Percentiles rank a stretch among this genome's conserved stretches.
Conservation (phyloP, 176 grass and related monocot species). For the Lolium multiflorum region DNA sequence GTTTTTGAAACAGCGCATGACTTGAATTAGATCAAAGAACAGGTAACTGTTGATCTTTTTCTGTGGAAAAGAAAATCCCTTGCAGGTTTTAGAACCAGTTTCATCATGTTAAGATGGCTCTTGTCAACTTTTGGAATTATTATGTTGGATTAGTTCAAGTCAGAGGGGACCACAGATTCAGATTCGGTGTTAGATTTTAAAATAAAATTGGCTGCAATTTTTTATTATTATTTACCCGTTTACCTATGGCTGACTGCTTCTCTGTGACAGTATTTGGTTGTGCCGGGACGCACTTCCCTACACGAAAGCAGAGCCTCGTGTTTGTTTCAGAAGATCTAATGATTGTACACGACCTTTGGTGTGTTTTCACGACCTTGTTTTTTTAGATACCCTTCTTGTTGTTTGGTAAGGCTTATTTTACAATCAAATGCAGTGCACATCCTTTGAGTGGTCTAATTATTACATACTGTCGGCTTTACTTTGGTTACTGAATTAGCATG, state of each 20-base stretch:
- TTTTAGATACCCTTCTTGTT: neutral
- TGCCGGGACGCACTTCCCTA: constrained; percentile 38
- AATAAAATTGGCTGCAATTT: constrained; percentile 6
- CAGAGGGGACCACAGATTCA: neutral
- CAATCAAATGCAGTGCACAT: constrained; percentile 18
- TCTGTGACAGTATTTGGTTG: constrained; percentile 57
- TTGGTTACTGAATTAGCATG: constrained; percentile 37
- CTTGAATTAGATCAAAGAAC: too few species aligned
- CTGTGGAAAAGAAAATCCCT: neutral
- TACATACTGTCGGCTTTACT: constrained; percentile 33
- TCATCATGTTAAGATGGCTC: neutral
- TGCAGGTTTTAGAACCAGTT: neutral
- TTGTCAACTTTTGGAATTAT: neutral
- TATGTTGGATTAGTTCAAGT: neutral
- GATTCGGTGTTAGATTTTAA: constrained; percentile 10
- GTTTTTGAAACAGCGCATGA: too few species aligned
- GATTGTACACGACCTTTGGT: constrained; percentile 30
- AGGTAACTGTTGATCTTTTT: too few species aligned
- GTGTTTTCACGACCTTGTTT: constrained; percentile 31
- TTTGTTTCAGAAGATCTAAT: constrained; percentile 56
- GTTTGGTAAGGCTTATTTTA: constrained; percentile 42
- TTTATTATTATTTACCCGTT: constrained; percentile 16
- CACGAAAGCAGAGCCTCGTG: constrained; percentile 36
- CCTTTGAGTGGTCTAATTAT: constrained; percentile 24
- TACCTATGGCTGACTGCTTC: constrained; percentile 16